Percentiles rank a stretch among this genome's conserved stretches.
These are phyloP conservation scores for Scutellaria minor DNA, from an alignment of 257 asterid genomes.

Conservation along the genomic window DNA sequence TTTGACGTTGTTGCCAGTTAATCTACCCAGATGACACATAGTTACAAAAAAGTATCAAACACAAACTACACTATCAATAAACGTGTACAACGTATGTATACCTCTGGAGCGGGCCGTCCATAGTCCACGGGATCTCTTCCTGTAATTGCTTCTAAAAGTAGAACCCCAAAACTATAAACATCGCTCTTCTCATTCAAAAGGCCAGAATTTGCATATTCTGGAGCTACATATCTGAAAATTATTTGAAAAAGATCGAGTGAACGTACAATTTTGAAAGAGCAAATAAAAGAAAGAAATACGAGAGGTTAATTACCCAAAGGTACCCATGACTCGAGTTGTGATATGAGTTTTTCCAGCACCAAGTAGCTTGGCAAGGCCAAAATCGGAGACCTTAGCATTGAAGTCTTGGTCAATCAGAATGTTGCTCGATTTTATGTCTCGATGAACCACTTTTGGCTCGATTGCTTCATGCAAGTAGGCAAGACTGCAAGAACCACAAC, in stretches of 20 bases:
- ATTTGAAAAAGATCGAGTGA: constrained; percentile 8
- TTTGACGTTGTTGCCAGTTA: no score
- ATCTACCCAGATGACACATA: no score
- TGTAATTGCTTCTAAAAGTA: constrained; percentile 85
- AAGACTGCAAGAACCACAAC: constrained; percentile 53
- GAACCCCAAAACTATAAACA: constrained; percentile 91
- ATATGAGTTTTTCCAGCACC: constrained; percentile 95
- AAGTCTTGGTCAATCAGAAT: constrained; percentile 88
- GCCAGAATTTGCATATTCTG: constrained; percentile 95
- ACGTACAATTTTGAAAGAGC: not conserved
- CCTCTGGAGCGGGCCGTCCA: constrained; percentile 95
- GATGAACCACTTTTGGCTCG: constrained; percentile 97
- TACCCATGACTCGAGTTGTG: constrained; percentile 97
- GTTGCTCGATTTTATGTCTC: constrained; percentile 95
- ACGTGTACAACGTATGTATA: constrained; percentile 28
- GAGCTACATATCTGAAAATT: constrained; percentile 87
- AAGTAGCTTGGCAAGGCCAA: constrained; percentile 91
- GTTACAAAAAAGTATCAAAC: no score
- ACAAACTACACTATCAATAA: not conserved
- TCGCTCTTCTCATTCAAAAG: constrained; percentile 94
- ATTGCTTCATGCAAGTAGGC: constrained; percentile 95
- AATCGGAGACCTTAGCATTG: constrained; percentile 90
- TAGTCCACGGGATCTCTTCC: constrained; percentile 99
- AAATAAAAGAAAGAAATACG: constrained; percentile 31
- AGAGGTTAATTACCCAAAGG: constrained; percentile 65